Percentiles rank a stretch among this genome's conserved stretches.
phyloP scores from a whole-genome alignment of 306 rosid species.

The Astragalus glycyphyllos region DNA sequence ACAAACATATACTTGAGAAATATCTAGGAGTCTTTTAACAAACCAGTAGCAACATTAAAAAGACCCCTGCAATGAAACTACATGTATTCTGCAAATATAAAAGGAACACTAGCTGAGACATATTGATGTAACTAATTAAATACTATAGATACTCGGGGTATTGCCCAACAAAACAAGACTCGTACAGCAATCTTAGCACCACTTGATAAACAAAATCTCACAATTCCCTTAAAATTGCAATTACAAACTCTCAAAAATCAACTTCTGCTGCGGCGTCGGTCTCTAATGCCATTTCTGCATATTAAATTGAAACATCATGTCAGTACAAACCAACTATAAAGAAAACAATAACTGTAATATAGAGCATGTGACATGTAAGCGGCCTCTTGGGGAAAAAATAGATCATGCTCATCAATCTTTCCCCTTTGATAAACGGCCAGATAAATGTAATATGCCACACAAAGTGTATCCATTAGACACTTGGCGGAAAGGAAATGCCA shows the following conservation, averaged over 20 bases:
- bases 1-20: slow-evolving; percentile 64
- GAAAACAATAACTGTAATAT: slow-evolving; percentile 5
- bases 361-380: neutral
- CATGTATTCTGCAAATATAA: slow-evolving; percentile 50
- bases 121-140: slow-evolving; percentile 71
- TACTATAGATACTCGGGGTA: slow-evolving; percentile 68
- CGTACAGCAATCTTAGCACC: slow-evolving; percentile 67
- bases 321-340: slow-evolving; percentile 25
- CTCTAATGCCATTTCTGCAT: slow-evolving; percentile 91
- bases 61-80: slow-evolving; percentile 54
- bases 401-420: no score
- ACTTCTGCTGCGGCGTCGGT: slow-evolving; percentile 92
- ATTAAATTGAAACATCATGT: slow-evolving; percentile 33
- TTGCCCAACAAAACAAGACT: slow-evolving; percentile 75
- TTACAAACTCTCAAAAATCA: slow-evolving; percentile 47
- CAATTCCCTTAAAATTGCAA: slow-evolving; percentile 53
- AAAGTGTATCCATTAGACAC: neutral
- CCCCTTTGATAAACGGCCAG: no score
- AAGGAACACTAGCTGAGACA: slow-evolving; percentile 56
- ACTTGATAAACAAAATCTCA: slow-evolving; percentile 60
- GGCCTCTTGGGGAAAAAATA: neutral
- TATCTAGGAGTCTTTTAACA: slow-evolving; percentile 51
- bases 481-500: neutral
- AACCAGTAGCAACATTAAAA: slow-evolving; percentile 48
- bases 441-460: neutral